Percentiles rank a stretch among this genome's conserved stretches.
These are phyloP conservation scores for Whalleya microplaca DNA, from an alignment of 2,329 filamentous ascomycete genomes.

Conservation along the genomic window DNA sequence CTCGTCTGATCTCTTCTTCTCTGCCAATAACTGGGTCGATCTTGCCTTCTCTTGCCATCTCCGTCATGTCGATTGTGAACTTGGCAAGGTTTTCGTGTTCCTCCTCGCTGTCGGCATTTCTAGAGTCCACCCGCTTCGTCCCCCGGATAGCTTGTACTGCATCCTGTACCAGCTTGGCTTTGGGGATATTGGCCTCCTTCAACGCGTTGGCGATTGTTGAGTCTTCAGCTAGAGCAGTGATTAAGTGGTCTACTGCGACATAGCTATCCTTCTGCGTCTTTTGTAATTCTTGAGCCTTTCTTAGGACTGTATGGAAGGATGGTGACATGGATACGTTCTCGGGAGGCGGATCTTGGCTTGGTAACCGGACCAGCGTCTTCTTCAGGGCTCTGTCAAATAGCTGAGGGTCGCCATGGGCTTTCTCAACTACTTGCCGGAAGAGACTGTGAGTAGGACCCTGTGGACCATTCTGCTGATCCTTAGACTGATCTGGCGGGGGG, in stretches of 20 bases:
- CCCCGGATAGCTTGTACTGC: constrained; percentile 92
- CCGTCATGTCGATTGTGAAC: constrained; percentile 98
- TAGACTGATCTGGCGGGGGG: constrained; percentile 74
- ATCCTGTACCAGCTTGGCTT: constrained; percentile 84
- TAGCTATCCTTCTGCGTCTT: constrained; percentile 98
- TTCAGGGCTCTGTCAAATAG: constrained; percentile 87
- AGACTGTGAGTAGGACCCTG: constrained; percentile 70
- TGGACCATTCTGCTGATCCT: constrained; percentile 79
- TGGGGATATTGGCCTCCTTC: constrained; percentile 87
- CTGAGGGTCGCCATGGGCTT: constrained; percentile 90
- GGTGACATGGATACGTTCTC: constrained; percentile 85
- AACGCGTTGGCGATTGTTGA: constrained; percentile 71
- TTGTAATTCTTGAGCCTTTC: constrained; percentile 84
- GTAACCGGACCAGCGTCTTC: constrained; percentile 86
- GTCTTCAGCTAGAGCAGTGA: constrained; percentile 83
- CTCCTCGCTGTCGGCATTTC: constrained; percentile 89
- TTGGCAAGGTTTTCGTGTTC: constrained; percentile 97
- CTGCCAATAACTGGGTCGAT: constrained; percentile 96
- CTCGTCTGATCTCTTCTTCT: constrained; percentile 92
- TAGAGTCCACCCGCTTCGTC: constrained; percentile 91
- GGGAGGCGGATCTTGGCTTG: constrained; percentile 92
- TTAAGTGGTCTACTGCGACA: constrained; percentile 93
- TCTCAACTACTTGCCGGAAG: constrained; percentile 92
- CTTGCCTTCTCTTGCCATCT: constrained; percentile 94
- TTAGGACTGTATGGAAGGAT: constrained; percentile 78